Evolutionary conservation across 2,329 filamentous ascomycete genomes (phyloP).

Genomic region (Botrytis tulipae): DNA sequence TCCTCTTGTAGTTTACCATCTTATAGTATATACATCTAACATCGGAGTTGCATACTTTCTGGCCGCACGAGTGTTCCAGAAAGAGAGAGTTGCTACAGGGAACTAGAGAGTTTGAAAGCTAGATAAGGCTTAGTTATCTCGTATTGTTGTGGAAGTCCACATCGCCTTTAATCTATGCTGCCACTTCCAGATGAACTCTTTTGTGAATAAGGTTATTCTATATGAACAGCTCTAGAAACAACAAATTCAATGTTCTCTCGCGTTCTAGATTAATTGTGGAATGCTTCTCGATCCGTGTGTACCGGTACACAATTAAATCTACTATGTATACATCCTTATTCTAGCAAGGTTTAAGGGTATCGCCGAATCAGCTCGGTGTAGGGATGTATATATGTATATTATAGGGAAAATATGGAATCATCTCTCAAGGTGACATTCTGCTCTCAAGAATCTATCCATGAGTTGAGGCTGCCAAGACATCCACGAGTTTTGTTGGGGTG

Average conservation of each 20-base stretch:
- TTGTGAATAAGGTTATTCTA: background rate
- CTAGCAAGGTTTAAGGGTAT: background rate
- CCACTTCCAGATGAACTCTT: background rate
- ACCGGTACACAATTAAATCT: background rate
- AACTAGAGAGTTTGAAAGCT: no score
- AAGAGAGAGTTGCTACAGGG: background rate
- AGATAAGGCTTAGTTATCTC: background rate
- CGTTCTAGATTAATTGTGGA: background rate
- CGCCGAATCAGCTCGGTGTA: background rate
- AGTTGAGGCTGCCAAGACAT: background rate
- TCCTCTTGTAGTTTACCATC: no score
- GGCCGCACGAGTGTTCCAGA: accelerated
- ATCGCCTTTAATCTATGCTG: background rate
- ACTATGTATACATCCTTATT: background rate
- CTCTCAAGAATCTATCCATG: background rate
- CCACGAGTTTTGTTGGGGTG: background rate
- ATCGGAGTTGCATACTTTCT: no score
- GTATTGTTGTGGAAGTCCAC: background rate
- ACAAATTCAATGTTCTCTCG: no score
- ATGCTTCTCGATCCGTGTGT: background rate
- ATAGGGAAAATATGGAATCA: background rate
- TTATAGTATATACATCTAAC: no score
- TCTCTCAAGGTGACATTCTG: background rate
- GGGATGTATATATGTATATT: background rate
- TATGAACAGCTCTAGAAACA: background rate